phyloP scores from a whole-genome alignment of 2,329 filamentous ascomycete genomes.

The Zasmidium citrigriseum region DNA sequence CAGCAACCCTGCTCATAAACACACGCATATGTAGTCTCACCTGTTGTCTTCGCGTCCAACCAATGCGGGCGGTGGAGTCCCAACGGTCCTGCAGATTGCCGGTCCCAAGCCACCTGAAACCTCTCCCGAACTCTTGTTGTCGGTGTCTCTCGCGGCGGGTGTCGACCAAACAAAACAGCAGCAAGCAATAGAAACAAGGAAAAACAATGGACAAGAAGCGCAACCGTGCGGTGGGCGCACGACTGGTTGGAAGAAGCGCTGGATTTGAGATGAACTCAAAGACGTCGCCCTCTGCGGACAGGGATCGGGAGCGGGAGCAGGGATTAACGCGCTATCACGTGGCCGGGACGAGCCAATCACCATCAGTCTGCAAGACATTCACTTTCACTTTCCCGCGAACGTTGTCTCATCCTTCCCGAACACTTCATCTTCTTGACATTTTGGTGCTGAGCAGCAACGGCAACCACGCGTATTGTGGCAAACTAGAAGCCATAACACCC shows the following conservation, averaged over 20 bases:
- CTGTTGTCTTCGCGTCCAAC: not conserved
- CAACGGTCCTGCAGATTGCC: not conserved
- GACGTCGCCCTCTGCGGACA: too few species aligned
- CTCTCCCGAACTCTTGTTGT: not conserved
- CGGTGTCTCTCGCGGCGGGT: not conserved
- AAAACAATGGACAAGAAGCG: not conserved
- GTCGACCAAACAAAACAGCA: not conserved
- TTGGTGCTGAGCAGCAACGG: not conserved
- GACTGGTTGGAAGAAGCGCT: not conserved
- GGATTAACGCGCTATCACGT: not conserved
- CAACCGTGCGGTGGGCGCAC: not conserved
- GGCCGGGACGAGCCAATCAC: not conserved
- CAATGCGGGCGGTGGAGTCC: not conserved
- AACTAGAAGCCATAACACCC: not conserved
- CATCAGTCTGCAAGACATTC: not conserved
- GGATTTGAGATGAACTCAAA: not conserved
- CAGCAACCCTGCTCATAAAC: not conserved
- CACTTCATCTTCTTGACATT: not conserved
- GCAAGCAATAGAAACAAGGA: not conserved
- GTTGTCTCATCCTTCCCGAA: not conserved
- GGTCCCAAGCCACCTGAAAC: too few species aligned
- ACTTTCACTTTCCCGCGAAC: not conserved
- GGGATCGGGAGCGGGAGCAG: too few species aligned
- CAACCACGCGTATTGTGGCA: too few species aligned
- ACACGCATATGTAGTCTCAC: slow-evolving; percentile 1